Evolutionary conservation across 306 rosid genomes (phyloP), one percentile per base, ranked within the genome.

Genomic region (Erythrophleum fordii): DNA sequence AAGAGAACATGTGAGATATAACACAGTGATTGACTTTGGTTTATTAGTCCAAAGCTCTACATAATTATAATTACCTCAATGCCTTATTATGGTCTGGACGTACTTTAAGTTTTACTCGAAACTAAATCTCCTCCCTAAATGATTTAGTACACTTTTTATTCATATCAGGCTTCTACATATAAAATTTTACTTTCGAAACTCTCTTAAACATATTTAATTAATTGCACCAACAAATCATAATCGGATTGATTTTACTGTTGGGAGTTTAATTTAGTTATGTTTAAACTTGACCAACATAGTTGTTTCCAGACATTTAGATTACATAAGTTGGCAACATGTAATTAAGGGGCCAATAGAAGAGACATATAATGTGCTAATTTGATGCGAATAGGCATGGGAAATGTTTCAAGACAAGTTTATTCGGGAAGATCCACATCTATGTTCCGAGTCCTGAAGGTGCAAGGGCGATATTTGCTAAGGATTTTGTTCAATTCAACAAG

Each of bases 371-470:
- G 34, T 48, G 18, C 25, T 81, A 56, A 29, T 66, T 73, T 80
- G 81, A 56, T 82, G 69, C 48, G 70, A 78, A 42, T 60, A 92
- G 97, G 92, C 73, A 90, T 41, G 94, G 94, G 22, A 90, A 79
- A 73, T 92, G 91, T 91, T 92, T 92, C 88, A 92, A 83, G 90
- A 88, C 97, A 28, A 85, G 92, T 89, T 48, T 92, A 56, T 92
- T 90, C 29, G 92, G 97, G 18, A 88, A 87, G 88, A 69, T 81
- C 76, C 97, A 92, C 71, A 78, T 92, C 74, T 92, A 82, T 83
- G 88, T 92, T 81, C 97, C 97, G 8, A 90, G 73, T 56, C 66
- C 86, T 23, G 94, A 88, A 78, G 92, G 91, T 28, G 97, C 97
- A 78, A 85, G 52, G 84, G 79, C n/a, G 29, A 82, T 92, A 42